Conservation (phyloP, 768 basidiomycete genomes). For the Kwoniella heveanensis region DNA sequence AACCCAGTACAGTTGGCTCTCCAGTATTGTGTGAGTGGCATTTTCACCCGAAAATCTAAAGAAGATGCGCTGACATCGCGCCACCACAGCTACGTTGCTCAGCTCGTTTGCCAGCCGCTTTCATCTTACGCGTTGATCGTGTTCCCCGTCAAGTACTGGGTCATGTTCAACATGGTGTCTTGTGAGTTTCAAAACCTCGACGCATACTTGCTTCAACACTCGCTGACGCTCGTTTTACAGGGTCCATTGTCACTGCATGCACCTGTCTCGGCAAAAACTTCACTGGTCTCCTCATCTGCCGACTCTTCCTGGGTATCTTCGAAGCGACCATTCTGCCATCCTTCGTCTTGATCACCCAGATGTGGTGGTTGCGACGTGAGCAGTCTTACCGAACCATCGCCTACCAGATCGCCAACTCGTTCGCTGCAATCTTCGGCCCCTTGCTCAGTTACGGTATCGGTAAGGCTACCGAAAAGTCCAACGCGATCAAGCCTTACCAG, state of each 20-base stretch:
- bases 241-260: slow-evolving; percentile 23
- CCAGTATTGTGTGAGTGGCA: slow-evolving; percentile 52
- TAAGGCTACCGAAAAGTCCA: slow-evolving; percentile 18
- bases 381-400: slow-evolving; percentile 39
- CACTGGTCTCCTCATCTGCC: slow-evolving; percentile 57
- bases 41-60: too few species aligned
- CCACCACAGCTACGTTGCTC: slow-evolving; percentile 35
- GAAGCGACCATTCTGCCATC: slow-evolving; percentile 61
- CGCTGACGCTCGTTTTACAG: not conserved
- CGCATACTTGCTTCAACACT: too few species aligned
- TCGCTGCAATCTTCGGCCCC: slow-evolving; percentile 41
- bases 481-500: slow-evolving; percentile 41
- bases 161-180: slow-evolving; percentile 42
- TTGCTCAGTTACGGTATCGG: slow-evolving; percentile 44
- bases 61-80: not conserved
- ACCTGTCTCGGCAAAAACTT: slow-evolving; percentile 36
- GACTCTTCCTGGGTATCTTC: slow-evolving; percentile 61
- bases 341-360: slow-evolving; percentile 60
- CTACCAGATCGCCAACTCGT: slow-evolving; percentile 40
- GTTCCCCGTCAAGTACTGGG: slow-evolving; percentile 54
- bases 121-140: slow-evolving; percentile 47
- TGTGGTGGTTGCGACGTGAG: slow-evolving; percentile 50
- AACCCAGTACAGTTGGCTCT: slow-evolving; percentile 60
- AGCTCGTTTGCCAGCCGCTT: slow-evolving; percentile 42
- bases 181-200: slow-evolving; percentile 31